Base-by-base conservation (phyloP, 495 filamentous ascomycete species). In the Hyaloscypha variabilis region DNA sequence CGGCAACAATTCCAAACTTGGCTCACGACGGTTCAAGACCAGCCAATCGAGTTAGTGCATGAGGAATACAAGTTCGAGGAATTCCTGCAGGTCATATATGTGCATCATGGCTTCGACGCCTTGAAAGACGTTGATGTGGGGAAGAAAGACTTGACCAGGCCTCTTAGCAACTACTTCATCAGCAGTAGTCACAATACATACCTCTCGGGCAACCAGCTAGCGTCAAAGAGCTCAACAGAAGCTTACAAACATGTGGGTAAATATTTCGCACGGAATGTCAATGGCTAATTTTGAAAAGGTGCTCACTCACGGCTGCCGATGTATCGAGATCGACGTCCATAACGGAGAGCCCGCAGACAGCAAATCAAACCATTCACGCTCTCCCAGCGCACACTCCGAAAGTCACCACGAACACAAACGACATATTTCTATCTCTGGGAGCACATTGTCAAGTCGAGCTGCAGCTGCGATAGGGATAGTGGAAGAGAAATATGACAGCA, bases 131-230 rank as follows among this genome's bases (percentile, higher is more conserved):
- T 67, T 3, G 19, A 49, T 6, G 52, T 65, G 2, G 57, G 50
- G 5, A 36, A 61, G 26, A 71, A 71, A 64, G 71, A 73, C 53
- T 39, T 68, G 8, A 60, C 67, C 2, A 71, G 42, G 46, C 92
- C 93, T 3, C 80, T 97, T 39, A 90, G 90, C 46, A 91, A 89
- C 70, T 98, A 97, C 79, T 98, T 90, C 72, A 89, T 98, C 66
- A 93, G 88, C 58, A 94, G 90, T 26, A 96, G 92, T 72, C 94
- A 98, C 76, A 98, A 98, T 75, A 97, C 94, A 0, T 98, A 97
- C 71, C 81, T 98, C 65, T 92, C 90, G 0, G 94, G 94, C 0
- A 94, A 97, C 73, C 94, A 98, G 77, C 82, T 98, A 11, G 95
- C 88, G 63, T 93, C 92, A 67, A 86, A 90, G 63, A 87, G 91